Evolutionary conservation across 2,329 filamentous ascomycete species (phyloP).

Genomic region (Verticillium longisporum): DNA sequence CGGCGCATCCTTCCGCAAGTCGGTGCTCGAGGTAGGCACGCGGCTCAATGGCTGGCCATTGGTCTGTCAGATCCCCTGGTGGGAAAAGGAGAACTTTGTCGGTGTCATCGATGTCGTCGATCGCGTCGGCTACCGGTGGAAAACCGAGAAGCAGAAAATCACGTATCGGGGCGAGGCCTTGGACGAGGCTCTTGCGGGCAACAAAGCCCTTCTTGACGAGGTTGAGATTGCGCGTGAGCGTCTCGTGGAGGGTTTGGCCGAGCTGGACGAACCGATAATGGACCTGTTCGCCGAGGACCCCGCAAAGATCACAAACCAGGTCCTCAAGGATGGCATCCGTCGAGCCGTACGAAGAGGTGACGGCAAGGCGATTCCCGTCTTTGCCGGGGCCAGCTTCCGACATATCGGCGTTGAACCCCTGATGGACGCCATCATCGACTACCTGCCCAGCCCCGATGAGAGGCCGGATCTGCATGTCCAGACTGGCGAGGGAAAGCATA

Average conservation of each 20-base stretch:
- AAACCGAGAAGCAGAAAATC: conserved; percentile 29
- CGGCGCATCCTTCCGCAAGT: conserved; percentile 73
- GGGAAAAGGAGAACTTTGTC: conserved; percentile 70
- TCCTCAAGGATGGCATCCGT: conserved; percentile 69
- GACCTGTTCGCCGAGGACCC: conserved; percentile 76
- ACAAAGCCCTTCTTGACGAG: conserved; percentile 55
- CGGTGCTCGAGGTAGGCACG: conserved; percentile 77
- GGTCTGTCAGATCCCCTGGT: conserved; percentile 94
- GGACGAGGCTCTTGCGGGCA: conserved; percentile 28
- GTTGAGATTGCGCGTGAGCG: conserved; percentile 68
- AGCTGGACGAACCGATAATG: conserved; percentile 81
- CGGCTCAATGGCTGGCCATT: conserved; percentile 79
- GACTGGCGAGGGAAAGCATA: conserved; percentile 51
- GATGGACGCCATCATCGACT: conserved; percentile 80
- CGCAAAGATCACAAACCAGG: conserved; percentile 61
- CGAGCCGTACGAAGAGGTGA: conserved; percentile 61
- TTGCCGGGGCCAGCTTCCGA: conserved; percentile 85
- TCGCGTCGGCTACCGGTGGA: conserved; percentile 68
- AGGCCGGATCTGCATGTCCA: conserved; percentile 73
- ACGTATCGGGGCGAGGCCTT: conserved; percentile 17
- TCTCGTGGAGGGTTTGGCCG: conserved; percentile 77
- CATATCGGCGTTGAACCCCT: conserved; percentile 93
- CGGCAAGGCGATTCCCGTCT: conserved; percentile 74
- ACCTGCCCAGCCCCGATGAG: conserved; percentile 77
- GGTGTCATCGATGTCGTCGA: conserved; percentile 82